Evolutionary conservation across 1,284 basidiomycete species (phyloP).

Genomic region (Marasmius sp.): DNA sequence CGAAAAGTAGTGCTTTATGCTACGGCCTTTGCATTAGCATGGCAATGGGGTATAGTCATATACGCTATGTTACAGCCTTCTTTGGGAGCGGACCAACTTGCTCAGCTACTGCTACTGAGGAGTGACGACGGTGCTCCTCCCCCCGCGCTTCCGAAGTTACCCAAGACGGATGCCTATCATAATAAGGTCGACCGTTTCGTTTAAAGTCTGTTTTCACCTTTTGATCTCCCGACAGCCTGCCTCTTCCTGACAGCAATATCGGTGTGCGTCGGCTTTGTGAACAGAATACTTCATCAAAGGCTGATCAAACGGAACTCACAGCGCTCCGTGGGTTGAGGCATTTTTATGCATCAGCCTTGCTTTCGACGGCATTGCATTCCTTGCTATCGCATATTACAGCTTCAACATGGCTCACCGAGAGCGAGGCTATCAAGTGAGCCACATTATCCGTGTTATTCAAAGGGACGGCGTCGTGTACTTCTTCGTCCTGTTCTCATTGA

Average conservation of each 20-base stretch:
- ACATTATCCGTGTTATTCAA: conserved; percentile 16
- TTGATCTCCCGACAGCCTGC: neutral
- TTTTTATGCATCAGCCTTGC: conserved; percentile 18
- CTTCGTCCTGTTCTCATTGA: conserved; percentile 22
- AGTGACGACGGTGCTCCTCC: neutral
- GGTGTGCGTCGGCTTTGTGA: conserved; percentile 2
- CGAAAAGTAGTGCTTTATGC: neutral
- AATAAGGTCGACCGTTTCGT: neutral
- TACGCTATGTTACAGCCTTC: conserved; percentile 14
- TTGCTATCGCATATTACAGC: conserved; percentile 4
- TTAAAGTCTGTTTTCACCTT: no score
- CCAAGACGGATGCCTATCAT: conserved; percentile 14
- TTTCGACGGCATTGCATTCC: conserved; percentile 20
- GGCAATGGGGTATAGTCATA: conserved; percentile 15
- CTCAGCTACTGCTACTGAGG: conserved; percentile 5
- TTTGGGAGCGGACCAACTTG: conserved; percentile 11
- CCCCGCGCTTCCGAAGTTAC: conserved; percentile 6
- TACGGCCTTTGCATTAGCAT: conserved; percentile 1
- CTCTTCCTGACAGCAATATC: conserved; percentile 13
- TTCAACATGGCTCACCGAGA: neutral
- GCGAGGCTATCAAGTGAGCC: neutral
- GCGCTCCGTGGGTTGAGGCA: conserved; percentile 14
- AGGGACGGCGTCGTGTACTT: conserved; percentile 22
- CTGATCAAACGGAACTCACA: neutral
- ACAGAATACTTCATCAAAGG: no score